Base-by-base conservation (phyloP, 352 stramenopile species). In the Phytophthora citricola region DNA sequence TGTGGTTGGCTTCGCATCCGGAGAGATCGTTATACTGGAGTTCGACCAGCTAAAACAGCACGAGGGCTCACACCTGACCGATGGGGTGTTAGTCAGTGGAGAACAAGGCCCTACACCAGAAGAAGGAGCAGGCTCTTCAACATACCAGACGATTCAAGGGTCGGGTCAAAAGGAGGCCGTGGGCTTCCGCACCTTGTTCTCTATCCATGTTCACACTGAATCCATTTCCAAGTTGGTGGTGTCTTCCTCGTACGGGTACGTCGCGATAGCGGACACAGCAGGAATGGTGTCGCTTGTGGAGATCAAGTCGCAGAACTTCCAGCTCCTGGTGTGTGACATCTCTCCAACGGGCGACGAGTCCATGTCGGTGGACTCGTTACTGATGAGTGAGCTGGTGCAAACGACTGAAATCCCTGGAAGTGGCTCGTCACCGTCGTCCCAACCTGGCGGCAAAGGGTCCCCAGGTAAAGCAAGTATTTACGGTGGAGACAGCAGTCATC, bases 301-400 rank as follows among this genome's bases (percentile, higher is more conserved):
- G 10, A 36, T 89, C 4, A 54, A 69, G 10, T 78, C 73, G 3
- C 74, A 91, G 45, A 61, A 54, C n/a, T 83, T 84, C 55, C 79
- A 91, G 55, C 43, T 91, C 3, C 43, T 90, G 38, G 78, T 92
- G 6, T 82, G 82, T 49, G 83, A 90, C 12, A 71, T 89, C 1
- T 65, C 69, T 9, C 62, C 70, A 56, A 27, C 50, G 8, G 46
- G 44, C 12, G 79, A 86, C 3, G 83, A 92, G 31, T 61, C 69
- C 0, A 76, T 84, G 12, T 81, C 67, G 6, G 81, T 94, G 6
- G 75, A 91, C 12, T 87, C 80, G 15, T 58, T 94, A 40, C 52
- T 88, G 2, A 72, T 94, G 43, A 89, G 74, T 55, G 84, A 92
- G 27, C 46, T 92, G 8, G 76, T 89, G 0, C 81, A 92, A 69